A percentile compares a stretch with the other conserved stretches of the same genome.
phyloP scores from a whole-genome alignment of 2,329 filamentous ascomycete species.

The Cyanodermella asteris region DNA sequence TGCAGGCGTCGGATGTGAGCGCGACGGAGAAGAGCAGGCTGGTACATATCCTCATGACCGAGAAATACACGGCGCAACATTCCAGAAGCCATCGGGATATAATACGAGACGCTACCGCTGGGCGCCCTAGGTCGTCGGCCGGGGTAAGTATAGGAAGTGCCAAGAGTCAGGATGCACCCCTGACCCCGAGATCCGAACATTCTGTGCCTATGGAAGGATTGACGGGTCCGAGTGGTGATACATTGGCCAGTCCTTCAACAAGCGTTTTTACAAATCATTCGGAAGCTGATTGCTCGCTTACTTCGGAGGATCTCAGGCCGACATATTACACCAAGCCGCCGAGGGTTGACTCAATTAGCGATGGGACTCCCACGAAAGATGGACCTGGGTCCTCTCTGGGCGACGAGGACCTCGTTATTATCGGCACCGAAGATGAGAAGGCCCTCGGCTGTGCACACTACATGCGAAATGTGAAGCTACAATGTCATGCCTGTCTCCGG shows the following conservation, averaged over 20 bases:
- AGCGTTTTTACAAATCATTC: too few relatives aligned
- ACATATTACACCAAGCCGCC: constrained; percentile 35
- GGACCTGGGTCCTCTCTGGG: constrained; percentile 4
- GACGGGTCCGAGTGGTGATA: too few relatives aligned
- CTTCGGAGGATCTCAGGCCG: constrained; percentile 37
- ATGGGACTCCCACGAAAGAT: constrained; percentile 6
- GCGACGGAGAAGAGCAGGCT: constrained; percentile 45
- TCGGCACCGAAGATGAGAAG: constrained; percentile 21
- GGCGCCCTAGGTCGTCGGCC: constrained; percentile 8
- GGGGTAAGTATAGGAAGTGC: constrained; percentile 10
- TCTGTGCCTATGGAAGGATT: constrained; percentile 12
- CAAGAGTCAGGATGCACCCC: constrained; percentile 10
- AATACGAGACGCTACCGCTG: constrained; percentile 11
- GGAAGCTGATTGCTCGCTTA: too few relatives aligned
- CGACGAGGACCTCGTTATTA: too few relatives aligned
- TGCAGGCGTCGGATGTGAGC: constrained; percentile 39
- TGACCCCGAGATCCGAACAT: constrained; percentile 14
- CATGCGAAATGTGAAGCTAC: constrained; percentile 82
- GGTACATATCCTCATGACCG: constrained; percentile 49
- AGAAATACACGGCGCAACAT: constrained; percentile 38
- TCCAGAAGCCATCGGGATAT: constrained; percentile 13
- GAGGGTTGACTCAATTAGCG: not conserved
- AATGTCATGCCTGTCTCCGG: constrained; percentile 69
- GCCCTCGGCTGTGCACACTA: constrained; percentile 76
- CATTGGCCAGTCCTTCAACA: too few relatives aligned